Percentiles rank a stretch among this genome's conserved stretches.
These are phyloP conservation scores for Penicillium sp. DNA, from an alignment of 2,329 filamentous ascomycete genomes.

Conservation along the genomic window DNA sequence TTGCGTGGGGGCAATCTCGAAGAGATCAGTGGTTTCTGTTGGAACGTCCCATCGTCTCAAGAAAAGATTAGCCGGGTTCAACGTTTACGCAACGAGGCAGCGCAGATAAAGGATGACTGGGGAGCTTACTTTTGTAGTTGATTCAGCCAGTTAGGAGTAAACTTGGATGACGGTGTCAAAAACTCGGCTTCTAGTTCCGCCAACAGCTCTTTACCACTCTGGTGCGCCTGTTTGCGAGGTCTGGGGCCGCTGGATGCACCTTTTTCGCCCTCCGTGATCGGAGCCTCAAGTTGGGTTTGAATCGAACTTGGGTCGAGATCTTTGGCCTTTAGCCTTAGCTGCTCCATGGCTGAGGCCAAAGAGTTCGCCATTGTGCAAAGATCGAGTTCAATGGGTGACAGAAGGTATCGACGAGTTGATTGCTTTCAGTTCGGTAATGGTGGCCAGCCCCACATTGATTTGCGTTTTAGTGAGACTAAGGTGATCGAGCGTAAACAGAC, in stretches of 20 bases:
- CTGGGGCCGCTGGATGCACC: conserved; percentile 38
- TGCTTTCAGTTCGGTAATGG: conserved; percentile 12
- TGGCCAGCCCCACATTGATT: conserved; percentile 17
- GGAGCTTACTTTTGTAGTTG: conserved; percentile 72
- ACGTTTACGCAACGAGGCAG: conserved; percentile 1
- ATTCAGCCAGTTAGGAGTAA: conserved; percentile 86
- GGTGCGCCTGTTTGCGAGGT: conserved; percentile 51
- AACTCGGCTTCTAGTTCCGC: conserved; percentile 75
- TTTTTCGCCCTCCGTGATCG: conserved; percentile 29
- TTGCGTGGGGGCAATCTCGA: conserved; percentile 86
- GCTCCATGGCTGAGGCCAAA: conserved; percentile 32
- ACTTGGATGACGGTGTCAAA: conserved; percentile 76
- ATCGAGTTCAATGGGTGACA: background rate
- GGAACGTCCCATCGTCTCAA: conserved; percentile 76
- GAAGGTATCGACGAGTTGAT: background rate
- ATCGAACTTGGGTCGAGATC: conserved; percentile 28
- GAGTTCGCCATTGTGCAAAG: conserved; percentile 29
- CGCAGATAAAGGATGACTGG: background rate
- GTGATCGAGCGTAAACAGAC: background rate
- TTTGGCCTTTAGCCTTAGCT: conserved; percentile 32
- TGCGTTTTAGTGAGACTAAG: background rate
- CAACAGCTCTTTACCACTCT: conserved; percentile 65
- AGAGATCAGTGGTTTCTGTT: conserved; percentile 80
- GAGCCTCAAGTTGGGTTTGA: conserved; percentile 31
- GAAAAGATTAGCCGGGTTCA: conserved; percentile 10